Base-by-base conservation (phyloP, 257 asterid genomes). In the Solanum ossicruentum region DNA sequence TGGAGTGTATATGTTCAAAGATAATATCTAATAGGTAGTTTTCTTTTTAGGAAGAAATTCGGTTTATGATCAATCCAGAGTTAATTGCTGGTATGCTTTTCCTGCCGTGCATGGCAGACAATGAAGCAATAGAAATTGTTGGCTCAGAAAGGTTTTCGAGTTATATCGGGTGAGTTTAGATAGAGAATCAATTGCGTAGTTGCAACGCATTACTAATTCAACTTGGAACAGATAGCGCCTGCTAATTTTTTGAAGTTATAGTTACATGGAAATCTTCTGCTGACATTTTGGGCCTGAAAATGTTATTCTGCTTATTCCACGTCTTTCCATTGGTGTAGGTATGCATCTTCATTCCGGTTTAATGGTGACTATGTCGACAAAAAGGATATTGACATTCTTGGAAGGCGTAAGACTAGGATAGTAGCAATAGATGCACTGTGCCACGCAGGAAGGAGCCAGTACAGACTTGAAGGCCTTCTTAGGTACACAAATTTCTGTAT, bases 31-130 rank as follows among this genome's bases (percentile, higher is more conserved):
- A 70, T 45, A 41, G 23, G 47, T 41, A 18, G 20, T 84, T 21
- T 23, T 43, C 85, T 85, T 45, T 69, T 28, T 82, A 90, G 92
- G 99, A 95, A 90, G 99, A 96, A 90, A 96, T 96, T 79, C 95
- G 98, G 81, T 95, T 95, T 92, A 92, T 96, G 99, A 93, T 96
- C 91, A 94, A 93, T 85, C 98, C 98, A 12, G 98, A 96, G 89
- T 82, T 96, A 86, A 92, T 93, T 8, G 82, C 87, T 84, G 91
- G 97, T 88, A 92, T 89, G 92, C 95, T 96, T 86, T 94, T 96
- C 91, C 77, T 93, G 85, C 91, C 98, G 70, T 80, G 91, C 66
- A 94, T 96, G 97, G 93, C 91, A 70, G 93, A 91, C 83, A 96
- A 96, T 73, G 98, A 95, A 89, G 93, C 98, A 10, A 87, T 95